Evolutionary conservation across 2,329 filamentous ascomycete species (phyloP).

Genomic region (Venturia aucupariae): DNA sequence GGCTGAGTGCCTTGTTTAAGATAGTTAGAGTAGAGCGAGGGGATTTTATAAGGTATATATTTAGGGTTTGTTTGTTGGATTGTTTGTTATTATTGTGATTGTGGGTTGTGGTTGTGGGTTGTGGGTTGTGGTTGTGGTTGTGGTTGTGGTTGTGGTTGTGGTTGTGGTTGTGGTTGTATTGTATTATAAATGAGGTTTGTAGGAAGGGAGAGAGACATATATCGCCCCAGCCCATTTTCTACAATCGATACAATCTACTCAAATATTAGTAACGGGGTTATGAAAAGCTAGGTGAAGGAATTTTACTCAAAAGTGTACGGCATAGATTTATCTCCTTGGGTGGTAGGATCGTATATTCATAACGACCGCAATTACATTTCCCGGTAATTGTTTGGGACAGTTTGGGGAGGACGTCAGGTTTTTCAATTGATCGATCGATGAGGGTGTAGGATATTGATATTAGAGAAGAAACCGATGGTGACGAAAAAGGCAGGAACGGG

Average conservation of each 20-base stretch:
- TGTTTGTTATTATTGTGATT: too few relatives aligned
- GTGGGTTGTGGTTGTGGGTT: too few relatives aligned
- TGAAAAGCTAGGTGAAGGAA: not conserved
- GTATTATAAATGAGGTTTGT: too few relatives aligned
- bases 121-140: too few relatives aligned
- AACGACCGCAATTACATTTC: constrained; percentile 5
- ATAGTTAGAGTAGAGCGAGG: too few relatives aligned
- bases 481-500: not conserved
- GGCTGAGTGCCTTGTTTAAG: constrained; percentile 9
- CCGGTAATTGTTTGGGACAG: not conserved
- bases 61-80: too few relatives aligned
- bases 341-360: constrained; percentile 5
- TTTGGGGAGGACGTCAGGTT: too few relatives aligned
- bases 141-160: too few relatives aligned
- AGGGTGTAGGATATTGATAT: not conserved
- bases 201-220: not conserved
- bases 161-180: too few relatives aligned
- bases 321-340: constrained; percentile 9
- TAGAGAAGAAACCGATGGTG: not conserved
- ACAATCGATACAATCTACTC: constrained; percentile 1
- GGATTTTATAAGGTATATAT: too few relatives aligned
- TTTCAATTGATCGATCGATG: too few relatives aligned
- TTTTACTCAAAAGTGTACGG: not conserved
- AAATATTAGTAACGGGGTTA: not conserved
- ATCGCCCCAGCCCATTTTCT: constrained; percentile 5